Evolutionary conservation across 2,329 filamentous ascomycete genomes (phyloP), one percentile per base, ranked within the genome.

Genomic region (Pseudogymnoascus sp.): DNA sequence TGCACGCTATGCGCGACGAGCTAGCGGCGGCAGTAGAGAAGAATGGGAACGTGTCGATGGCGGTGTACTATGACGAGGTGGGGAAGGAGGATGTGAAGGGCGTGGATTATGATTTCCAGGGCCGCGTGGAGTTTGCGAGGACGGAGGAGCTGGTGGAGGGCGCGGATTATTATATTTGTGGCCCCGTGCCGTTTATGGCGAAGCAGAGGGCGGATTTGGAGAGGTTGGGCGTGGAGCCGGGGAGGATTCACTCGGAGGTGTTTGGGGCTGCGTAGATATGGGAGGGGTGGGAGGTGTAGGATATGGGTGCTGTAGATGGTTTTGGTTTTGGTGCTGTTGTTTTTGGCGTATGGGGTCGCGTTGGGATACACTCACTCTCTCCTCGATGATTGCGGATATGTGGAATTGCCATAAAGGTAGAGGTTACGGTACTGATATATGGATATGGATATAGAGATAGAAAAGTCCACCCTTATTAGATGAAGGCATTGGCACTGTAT

Each of bases 1-100:
- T 76, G 3, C 78, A 83, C 46, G 85, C 85, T 0, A 90, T 89
- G 68, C 78, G 74, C 60, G 70, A 76, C 34, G 77, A 83, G 64
- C 72, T 87, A 38, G 74, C 76, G 3, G 11, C 25, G 5, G 46
- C 59, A n/a, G 11, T 62, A 4, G 42, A 28, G 7, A 7, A 5
- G n/a, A 34, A 62, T 8, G n/a, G 10, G 12, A 42, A 62, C 11
- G 61, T 62, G 25, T 53, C 40, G 21, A n/a, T 5, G 31, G 46
- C 46, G 28, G 44, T 62, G 21, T 62, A 53, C 16, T 62, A 62
- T 46, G 61, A 62, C 16, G n/a, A 59, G 16, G 40, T 62, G 2
- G 34, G 44, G 18, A 16, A 46, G 23, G 44, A 21, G 23, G 61
- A 59, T 25, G 31, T 62, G n/a, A 62, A 62, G 34, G 61, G 60